Percentiles rank a stretch among this genome's conserved stretches.
These are phyloP conservation scores for Penicillium frequentans DNA, from an alignment of 2,329 filamentous ascomycete genomes.

Conservation along the genomic window DNA sequence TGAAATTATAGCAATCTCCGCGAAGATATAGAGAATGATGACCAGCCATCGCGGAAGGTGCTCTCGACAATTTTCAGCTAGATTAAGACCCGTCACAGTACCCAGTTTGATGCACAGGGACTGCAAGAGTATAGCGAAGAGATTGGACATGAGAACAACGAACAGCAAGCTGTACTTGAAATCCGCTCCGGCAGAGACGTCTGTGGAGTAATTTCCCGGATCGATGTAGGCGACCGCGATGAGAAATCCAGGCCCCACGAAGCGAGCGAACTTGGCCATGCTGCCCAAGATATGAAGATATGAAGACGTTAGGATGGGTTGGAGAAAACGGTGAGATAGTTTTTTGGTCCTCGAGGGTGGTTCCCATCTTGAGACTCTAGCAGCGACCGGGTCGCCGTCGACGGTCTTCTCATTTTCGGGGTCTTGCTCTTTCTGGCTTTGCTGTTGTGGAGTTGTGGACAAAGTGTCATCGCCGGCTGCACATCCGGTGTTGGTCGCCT, in stretches of 20 bases:
- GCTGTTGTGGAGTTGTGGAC: constrained; percentile 21
- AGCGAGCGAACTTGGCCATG: constrained; percentile 43
- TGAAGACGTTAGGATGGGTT: constrained; percentile 15
- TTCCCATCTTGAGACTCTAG: constrained; percentile 24
- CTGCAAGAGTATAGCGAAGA: constrained; percentile 51
- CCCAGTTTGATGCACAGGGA: constrained; percentile 61
- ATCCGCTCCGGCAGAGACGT: constrained; percentile 48
- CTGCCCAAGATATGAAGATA: constrained; percentile 23
- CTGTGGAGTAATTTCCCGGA: constrained; percentile 52
- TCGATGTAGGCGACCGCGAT: constrained; percentile 53
- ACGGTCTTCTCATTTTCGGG: constrained; percentile 22
- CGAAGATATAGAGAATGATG: constrained; percentile 60
- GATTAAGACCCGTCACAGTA: constrained; percentile 66
- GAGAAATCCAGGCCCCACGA: constrained; percentile 50
- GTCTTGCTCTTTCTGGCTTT: constrained; percentile 21
- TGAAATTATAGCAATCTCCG: constrained; percentile 68
- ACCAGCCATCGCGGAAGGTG: constrained; percentile 68
- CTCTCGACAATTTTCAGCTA: constrained; percentile 65
- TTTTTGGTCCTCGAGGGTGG: constrained; percentile 29
- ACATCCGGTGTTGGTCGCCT: constrained; percentile 25
- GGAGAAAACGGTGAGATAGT: constrained; percentile 31
- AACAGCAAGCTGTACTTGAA: constrained; percentile 48
- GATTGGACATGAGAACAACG: constrained; percentile 49
- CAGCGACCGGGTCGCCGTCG: constrained; percentile 28
- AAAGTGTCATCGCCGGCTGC: constrained; percentile 23